These are phyloP conservation scores for Erodium chrysanthum DNA, from an alignment of 441 rosid genomes.

Conservation along the genomic window DNA sequence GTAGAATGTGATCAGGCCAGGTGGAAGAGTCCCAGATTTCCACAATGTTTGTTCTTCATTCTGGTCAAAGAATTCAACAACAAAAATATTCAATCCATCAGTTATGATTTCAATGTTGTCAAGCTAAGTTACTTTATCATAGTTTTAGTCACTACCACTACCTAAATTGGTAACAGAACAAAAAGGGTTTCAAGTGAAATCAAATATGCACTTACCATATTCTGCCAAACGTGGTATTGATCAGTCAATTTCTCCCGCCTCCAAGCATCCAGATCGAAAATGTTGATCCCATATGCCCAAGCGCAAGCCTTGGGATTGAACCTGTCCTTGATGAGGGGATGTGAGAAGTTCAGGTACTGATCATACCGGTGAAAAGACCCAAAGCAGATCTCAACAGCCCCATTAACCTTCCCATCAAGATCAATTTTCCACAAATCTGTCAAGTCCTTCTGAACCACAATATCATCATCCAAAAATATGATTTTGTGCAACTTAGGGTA, in stretches of 20 bases:
- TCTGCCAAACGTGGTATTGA: conserved; percentile 63
- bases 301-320: conserved; percentile 96
- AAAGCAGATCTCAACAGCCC: conserved; percentile 97
- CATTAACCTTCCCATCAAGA: conserved; percentile 70
- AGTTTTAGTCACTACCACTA: no score
- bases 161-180: no score
- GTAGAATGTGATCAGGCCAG: conserved; percentile 77
- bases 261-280: conserved; percentile 90
- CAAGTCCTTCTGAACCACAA: conserved; percentile 77
- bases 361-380: conserved; percentile 84
- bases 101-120: no score
- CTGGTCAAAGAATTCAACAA: no score
- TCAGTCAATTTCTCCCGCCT: conserved; percentile 59
- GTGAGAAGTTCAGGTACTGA: conserved; percentile 58
- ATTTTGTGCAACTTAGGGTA: conserved; percentile 68
- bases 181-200: no score
- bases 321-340: conserved; percentile 70
- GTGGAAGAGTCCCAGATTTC: conserved; percentile 64
- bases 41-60: conserved; percentile 64
- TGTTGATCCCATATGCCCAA: conserved; percentile 96
- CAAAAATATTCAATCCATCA: not conserved
- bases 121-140: no score
- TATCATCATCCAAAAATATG: conserved; percentile 84
- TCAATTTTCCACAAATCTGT: conserved; percentile 44
- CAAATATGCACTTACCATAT: not conserved